phyloP scores from a whole-genome alignment of 495 filamentous ascomycete species.

The Filosporella fistucella region DNA sequence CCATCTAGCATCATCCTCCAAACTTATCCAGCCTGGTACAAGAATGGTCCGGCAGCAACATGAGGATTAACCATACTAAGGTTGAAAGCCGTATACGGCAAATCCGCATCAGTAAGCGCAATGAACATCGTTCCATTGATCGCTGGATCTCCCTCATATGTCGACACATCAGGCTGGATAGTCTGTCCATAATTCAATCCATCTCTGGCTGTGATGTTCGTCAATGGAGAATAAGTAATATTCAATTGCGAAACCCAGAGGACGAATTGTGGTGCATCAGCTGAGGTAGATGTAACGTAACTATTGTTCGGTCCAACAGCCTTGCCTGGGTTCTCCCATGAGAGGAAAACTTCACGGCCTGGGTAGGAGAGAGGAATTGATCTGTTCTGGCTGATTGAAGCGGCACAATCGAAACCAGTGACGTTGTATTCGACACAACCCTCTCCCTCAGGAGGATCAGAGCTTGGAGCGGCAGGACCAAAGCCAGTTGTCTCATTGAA shows the following conservation, averaged over 20 bases:
- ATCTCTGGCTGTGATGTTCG: conserved; percentile 32
- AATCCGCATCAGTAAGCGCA: conserved; percentile 65
- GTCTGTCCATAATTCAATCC: conserved; percentile 54
- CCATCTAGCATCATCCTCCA: no score
- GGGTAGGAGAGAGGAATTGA: conserved; percentile 67
- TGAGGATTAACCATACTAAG: conserved; percentile 68
- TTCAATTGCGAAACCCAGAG: conserved; percentile 83
- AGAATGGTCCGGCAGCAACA: conserved; percentile 64
- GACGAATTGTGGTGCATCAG: conserved; percentile 59
- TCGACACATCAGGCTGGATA: conserved; percentile 60
- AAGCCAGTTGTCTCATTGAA: conserved; percentile 50
- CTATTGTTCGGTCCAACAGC: conserved; percentile 75
- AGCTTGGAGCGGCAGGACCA: conserved; percentile 32
- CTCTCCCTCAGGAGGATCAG: conserved; percentile 32
- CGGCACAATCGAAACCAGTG: conserved; percentile 51
- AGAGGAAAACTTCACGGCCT: conserved; percentile 64
- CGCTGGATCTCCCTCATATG: conserved; percentile 61
- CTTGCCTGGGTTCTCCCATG: conserved; percentile 69
- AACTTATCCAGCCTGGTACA: conserved; percentile 81
- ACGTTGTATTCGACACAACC: conserved; percentile 46
- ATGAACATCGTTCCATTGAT: conserved; percentile 76
- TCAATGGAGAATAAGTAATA: conserved; percentile 71
- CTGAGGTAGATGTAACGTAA: conserved; percentile 63
- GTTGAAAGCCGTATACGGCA: conserved; percentile 74
- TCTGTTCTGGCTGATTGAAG: conserved; percentile 63